Evolutionary conservation across 352 stramenopile species (phyloP).

Genomic region (Discostella stelligera): DNA sequence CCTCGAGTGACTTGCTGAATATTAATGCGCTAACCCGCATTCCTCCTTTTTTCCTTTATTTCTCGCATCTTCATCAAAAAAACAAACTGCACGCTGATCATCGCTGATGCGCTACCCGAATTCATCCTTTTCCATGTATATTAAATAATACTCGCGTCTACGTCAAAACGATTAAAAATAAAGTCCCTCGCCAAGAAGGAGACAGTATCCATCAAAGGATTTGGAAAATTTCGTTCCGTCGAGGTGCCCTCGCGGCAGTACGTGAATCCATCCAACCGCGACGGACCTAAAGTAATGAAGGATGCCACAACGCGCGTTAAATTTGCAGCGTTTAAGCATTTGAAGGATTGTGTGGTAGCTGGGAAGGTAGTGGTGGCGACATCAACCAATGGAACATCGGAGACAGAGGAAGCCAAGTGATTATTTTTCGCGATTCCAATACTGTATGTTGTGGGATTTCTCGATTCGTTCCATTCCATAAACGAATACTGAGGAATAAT

Average conservation of each 20-base stretch:
- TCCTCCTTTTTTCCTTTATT: not conserved
- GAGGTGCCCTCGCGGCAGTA: not conserved
- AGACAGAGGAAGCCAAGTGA: not conserved
- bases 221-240: constrained; percentile 1
- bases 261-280: not conserved
- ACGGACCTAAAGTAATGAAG: not conserved
- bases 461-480: no score
- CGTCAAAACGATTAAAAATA: constrained; percentile 5
- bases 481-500: no score
- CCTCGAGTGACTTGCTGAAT: not conserved
- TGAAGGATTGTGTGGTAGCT: constrained; percentile 5
- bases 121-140: no score
- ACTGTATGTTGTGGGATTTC: no score
- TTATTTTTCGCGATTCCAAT: not conserved
- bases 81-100: not conserved
- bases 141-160: no score
- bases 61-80: not conserved
- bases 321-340: constrained; percentile 7
- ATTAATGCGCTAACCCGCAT: not conserved
- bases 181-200: constrained; percentile 5
- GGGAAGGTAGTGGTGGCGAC: not conserved
- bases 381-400: not conserved
- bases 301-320: not conserved
- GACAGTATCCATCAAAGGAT: not conserved
- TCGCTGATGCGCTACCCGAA: no score